phyloP scores from a whole-genome alignment of 2,329 filamentous ascomycete species.

The Epichloe sibirici region DNA sequence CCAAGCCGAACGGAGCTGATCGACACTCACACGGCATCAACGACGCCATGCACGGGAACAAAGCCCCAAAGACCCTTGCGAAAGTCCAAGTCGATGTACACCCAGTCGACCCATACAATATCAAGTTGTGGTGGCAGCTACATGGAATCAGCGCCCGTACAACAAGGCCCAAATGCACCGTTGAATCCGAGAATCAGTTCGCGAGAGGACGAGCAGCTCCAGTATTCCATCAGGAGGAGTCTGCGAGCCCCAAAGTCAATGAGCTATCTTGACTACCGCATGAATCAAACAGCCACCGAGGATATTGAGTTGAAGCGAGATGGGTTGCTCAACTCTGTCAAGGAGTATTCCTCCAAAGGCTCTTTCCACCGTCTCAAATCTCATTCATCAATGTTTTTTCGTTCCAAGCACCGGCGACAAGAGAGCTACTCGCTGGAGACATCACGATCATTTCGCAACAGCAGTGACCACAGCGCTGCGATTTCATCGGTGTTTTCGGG shows the following conservation, averaged over 20 bases:
- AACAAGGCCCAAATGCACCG: slow-evolving; percentile 5
- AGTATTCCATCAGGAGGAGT: background rate
- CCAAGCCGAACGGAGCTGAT: background rate
- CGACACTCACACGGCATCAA: background rate
- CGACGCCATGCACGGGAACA: slow-evolving; percentile 19
- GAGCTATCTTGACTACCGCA: slow-evolving; percentile 30
- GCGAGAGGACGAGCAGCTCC: slow-evolving; percentile 19
- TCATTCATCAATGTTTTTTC: slow-evolving; percentile 33
- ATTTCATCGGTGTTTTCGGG: slow-evolving; percentile 20
- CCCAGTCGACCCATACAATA: slow-evolving; percentile 16
- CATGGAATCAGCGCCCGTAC: slow-evolving; percentile 4
- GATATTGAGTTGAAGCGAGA: background rate
- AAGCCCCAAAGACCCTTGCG: slow-evolving; percentile 38
- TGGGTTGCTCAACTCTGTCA: slow-evolving; percentile 24
- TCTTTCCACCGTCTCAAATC: slow-evolving; percentile 23
- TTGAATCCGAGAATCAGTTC: slow-evolving; percentile 3
- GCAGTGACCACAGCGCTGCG: slow-evolving; percentile 27
- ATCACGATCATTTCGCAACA: slow-evolving; percentile 37
- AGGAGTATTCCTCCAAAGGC: slow-evolving; percentile 22
- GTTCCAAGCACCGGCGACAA: slow-evolving; percentile 22
- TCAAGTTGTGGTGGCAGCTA: slow-evolving; percentile 2
- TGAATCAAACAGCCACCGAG: background rate
- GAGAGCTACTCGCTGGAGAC: slow-evolving; percentile 24
- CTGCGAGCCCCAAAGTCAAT: slow-evolving; percentile 42
- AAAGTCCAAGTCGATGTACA: slow-evolving; percentile 44